Percentiles rank a stretch among this genome's conserved stretches.
Evolutionary conservation across 202 grass and related monocot genomes (phyloP).

Genomic region (Panicum hallii): DNA sequence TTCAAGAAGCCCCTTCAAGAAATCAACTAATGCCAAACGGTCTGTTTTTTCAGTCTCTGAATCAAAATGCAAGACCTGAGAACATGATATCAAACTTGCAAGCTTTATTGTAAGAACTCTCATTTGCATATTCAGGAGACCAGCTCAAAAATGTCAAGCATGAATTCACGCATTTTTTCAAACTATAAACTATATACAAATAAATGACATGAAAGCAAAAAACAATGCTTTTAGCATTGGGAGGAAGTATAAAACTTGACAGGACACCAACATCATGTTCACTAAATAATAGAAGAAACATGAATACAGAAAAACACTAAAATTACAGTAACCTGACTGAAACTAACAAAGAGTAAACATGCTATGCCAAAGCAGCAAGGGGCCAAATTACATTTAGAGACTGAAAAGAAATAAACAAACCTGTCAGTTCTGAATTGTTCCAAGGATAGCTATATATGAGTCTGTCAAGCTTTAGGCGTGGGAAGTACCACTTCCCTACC

Average conservation of each 20-base stretch:
- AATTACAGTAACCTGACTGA: constrained; percentile 22
- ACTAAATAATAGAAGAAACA: not conserved
- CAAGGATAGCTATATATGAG: constrained; percentile 86
- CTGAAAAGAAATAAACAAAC: constrained; percentile 45
- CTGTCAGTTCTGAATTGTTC: constrained; percentile 77
- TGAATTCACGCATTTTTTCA: constrained; percentile 27
- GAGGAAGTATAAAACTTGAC: constrained; percentile 4
- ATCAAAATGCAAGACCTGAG: constrained; percentile 70
- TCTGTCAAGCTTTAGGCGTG: constrained; percentile 73
- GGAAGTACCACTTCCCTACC: constrained; percentile 90
- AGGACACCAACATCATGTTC: not conserved
- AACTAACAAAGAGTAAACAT: constrained; percentile 16
- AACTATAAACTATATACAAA: not conserved
- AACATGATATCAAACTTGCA: constrained; percentile 62
- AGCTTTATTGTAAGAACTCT: constrained; percentile 55
- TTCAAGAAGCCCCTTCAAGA: constrained; percentile 96
- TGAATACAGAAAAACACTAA: constrained; percentile 25
- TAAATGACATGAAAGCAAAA: constrained; percentile 30
- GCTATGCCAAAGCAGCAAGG: not conserved
- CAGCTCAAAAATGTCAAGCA: constrained; percentile 11
- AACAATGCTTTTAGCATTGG: constrained; percentile 5
- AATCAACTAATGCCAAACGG: constrained; percentile 86
- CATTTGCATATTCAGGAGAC: constrained; percentile 32
- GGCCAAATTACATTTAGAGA: constrained; percentile 3
- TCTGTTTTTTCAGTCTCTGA: constrained; percentile 69